Conservation (phyloP, 805 yeast species). For the Blastobotrys attinorum region DNA sequence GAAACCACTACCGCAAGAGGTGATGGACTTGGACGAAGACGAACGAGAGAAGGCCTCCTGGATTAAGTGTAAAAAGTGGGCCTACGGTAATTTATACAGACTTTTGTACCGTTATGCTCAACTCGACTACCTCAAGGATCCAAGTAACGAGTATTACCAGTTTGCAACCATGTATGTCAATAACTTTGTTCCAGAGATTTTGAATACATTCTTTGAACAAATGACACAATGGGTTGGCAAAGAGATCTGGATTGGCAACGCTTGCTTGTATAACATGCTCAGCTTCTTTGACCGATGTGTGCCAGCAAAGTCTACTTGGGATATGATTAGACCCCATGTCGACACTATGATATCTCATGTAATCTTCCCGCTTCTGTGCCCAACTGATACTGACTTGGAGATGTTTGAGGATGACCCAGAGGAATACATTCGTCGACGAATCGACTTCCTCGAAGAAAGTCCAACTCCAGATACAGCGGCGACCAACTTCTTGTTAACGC, state of each 20-base stretch:
- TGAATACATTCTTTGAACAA: slow-evolving; percentile 54
- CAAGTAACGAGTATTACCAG: slow-evolving; percentile 36
- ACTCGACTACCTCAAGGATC: neutral
- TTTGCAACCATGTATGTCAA: slow-evolving; percentile 49
- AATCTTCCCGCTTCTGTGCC: slow-evolving; percentile 67
- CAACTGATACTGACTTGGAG: slow-evolving; percentile 59
- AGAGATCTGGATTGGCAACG: slow-evolving; percentile 60
- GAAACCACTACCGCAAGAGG: slow-evolving; percentile 48
- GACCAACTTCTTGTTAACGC: slow-evolving; percentile 56
- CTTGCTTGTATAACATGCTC: slow-evolving; percentile 57
- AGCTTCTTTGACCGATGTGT: slow-evolving; percentile 57
- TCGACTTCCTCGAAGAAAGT: slow-evolving; percentile 55
- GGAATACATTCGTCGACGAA: slow-evolving; percentile 70
- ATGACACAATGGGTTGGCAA: slow-evolving; percentile 67
- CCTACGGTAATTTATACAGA: slow-evolving; percentile 67
- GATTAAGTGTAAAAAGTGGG: slow-evolving; percentile 83
- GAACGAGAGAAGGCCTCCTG: slow-evolving; percentile 49
- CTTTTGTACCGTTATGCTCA: slow-evolving; percentile 61
- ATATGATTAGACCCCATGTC: slow-evolving; percentile 53
- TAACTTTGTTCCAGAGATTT: slow-evolving; percentile 65
- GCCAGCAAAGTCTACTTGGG: slow-evolving; percentile 56
- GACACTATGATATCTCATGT: slow-evolving; percentile 61
- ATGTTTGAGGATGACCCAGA: slow-evolving; percentile 79
- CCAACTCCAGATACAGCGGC: slow-evolving; percentile 76
- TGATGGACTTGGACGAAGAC: slow-evolving; percentile 42